A percentile compares a stretch with the other conserved stretches of the same genome.
phyloP scores from a whole-genome alignment of 495 filamentous ascomycete species.

The Umbilicaria muhlenbergii region DNA sequence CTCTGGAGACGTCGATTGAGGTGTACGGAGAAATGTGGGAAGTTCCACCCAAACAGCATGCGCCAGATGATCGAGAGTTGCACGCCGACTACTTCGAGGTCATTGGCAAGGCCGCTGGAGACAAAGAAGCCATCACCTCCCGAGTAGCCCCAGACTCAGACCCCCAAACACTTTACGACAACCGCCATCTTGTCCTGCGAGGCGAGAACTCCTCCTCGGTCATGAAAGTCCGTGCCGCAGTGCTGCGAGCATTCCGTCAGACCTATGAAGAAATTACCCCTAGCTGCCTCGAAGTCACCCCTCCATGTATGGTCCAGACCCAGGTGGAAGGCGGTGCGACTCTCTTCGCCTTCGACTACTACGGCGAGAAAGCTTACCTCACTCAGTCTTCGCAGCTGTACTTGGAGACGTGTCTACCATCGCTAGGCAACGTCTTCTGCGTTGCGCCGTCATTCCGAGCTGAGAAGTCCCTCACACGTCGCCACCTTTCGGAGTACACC shows the following conservation, averaged over 20 bases:
- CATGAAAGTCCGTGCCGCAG: conserved; percentile 79
- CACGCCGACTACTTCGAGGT: conserved; percentile 90
- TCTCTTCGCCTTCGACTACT: conserved; percentile 89
- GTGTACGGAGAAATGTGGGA: conserved; percentile 80
- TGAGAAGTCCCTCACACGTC: conserved; percentile 86
- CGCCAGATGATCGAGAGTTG: conserved; percentile 78
- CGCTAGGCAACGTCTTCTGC: conserved; percentile 88
- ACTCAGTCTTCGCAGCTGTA: conserved; percentile 98
- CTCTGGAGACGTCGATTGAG: conserved; percentile 75
- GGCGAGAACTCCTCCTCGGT: conserved; percentile 76
- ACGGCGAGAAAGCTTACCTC: conserved; percentile 82
- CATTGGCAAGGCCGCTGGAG: conserved; percentile 69
- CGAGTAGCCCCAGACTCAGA: conserved; percentile 70
- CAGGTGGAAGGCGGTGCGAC: conserved; percentile 95
- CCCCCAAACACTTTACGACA: conserved; percentile 66
- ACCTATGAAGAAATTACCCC: conserved; percentile 61
- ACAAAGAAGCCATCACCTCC: conserved; percentile 89
- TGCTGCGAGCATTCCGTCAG: conserved; percentile 69
- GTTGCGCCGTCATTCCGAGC: conserved; percentile 98
- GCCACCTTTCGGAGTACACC: conserved; percentile 91
- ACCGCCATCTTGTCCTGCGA: conserved; percentile 81
- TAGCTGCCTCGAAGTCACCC: conserved; percentile 55
- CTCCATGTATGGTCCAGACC: conserved; percentile 95
- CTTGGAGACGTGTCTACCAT: conserved; percentile 86
- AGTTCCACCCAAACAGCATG: conserved; percentile 62